Evolutionary conservation across 345 rosid species (phyloP).

Genomic region (Salix viminalis): DNA sequence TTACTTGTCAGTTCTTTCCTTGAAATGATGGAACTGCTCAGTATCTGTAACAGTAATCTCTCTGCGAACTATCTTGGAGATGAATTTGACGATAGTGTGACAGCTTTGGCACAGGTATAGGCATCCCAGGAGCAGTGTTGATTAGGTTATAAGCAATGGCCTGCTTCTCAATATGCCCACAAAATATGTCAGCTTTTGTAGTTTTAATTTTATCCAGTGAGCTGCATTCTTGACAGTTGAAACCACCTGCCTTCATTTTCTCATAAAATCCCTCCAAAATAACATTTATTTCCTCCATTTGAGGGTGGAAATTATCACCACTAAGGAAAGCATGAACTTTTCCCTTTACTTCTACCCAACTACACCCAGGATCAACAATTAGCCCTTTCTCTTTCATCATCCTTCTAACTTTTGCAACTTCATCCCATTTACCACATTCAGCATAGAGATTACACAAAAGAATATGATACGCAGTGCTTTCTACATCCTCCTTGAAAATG

Average conservation of each 20-base stretch:
- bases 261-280: slow-evolving; percentile 24
- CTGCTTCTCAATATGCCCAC: slow-evolving; percentile 32
- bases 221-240: slow-evolving; percentile 15
- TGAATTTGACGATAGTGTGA: slow-evolving; percentile 19
- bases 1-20: slow-evolving; percentile 18
- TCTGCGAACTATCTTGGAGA: slow-evolving; percentile 23
- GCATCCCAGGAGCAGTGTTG: slow-evolving; percentile 31
- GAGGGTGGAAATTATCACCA: slow-evolving; percentile 26
- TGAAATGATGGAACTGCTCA: slow-evolving; percentile 34
- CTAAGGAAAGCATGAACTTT: slow-evolving; percentile 33
- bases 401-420: slow-evolving; percentile 21
- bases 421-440: slow-evolving; percentile 32
- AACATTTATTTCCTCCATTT: slow-evolving; percentile 19
- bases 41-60: slow-evolving; percentile 30
- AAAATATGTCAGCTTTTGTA: slow-evolving; percentile 20
- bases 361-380: slow-evolving; percentile 32
- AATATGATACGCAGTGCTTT: slow-evolving; percentile 22
- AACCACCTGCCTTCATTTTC: slow-evolving; percentile 28
- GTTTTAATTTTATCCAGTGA: slow-evolving; percentile 9
- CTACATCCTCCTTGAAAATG: slow-evolving; percentile 20
- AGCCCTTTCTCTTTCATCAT: slow-evolving; percentile 33
- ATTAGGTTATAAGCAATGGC: slow-evolving; percentile 27
- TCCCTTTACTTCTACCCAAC: slow-evolving; percentile 32
- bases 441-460: slow-evolving; percentile 30
- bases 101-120: slow-evolving; percentile 31